Conservation (phyloP, 2,329 filamentous ascomycete genomes). For the Fusarium miscanthi region DNA sequence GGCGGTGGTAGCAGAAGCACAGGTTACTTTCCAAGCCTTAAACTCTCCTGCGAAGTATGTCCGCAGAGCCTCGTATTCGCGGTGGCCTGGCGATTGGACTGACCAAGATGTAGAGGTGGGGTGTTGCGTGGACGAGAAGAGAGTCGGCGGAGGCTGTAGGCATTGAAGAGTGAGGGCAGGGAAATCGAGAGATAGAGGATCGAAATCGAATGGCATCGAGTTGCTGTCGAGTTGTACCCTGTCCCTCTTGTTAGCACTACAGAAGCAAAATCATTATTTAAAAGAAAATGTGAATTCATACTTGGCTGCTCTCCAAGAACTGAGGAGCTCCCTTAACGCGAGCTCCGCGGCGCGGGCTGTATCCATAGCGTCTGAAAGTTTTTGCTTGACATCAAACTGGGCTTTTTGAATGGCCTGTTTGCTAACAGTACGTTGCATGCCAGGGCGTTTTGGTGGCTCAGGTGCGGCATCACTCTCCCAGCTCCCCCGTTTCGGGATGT, state of each 20-base stretch:
- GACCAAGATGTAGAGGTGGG: constrained; percentile 84
- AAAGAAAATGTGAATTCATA: constrained; percentile 56
- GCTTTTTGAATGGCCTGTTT: constrained; percentile 66
- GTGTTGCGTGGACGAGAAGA: constrained; percentile 85
- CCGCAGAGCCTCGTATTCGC: constrained; percentile 78
- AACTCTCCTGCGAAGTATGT: constrained; percentile 76
- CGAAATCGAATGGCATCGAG: constrained; percentile 78
- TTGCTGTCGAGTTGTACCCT: constrained; percentile 67
- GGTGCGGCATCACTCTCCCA: constrained; percentile 50
- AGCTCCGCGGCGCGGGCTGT: constrained; percentile 86
- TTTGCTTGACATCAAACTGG: constrained; percentile 72
- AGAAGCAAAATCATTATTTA: background rate
- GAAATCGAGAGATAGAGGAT: constrained; percentile 86
- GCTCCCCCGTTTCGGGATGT: constrained; percentile 64
- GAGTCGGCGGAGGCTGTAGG: constrained; percentile 80
- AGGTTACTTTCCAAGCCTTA: constrained; percentile 69
- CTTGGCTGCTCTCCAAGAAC: constrained; percentile 86
- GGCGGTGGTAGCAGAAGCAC: constrained; percentile 61
- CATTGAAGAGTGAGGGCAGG: constrained; percentile 85
- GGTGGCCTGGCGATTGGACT: constrained; percentile 76
- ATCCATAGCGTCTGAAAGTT: constrained; percentile 77
- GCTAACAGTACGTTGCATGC: constrained; percentile 57
- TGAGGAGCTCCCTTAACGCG: constrained; percentile 83
- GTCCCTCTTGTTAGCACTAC: constrained; percentile 24
- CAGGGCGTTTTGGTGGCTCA: constrained; percentile 52